Conservation (phyloP, 768 basidiomycete genomes). For the Leccinum incarnatum region DNA sequence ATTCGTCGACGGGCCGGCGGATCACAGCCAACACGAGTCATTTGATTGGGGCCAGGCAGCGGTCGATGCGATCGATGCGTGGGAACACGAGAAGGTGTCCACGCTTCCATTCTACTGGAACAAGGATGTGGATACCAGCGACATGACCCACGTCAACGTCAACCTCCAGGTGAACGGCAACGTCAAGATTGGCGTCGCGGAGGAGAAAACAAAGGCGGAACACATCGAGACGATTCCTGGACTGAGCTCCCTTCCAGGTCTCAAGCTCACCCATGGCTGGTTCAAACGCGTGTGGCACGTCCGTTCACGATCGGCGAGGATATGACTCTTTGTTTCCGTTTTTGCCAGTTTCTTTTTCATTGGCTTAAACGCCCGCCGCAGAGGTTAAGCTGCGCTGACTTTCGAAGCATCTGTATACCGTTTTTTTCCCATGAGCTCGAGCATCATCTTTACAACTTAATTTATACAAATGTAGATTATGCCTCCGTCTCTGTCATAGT, state of each 20-base stretch:
- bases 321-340: conserved; percentile 10
- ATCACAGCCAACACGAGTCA: conserved; percentile 46
- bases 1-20: conserved; percentile 73
- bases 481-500: not conserved
- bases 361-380: not conserved
- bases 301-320: conserved; percentile 22
- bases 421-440: not conserved
- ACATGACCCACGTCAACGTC: conserved; percentile 21
- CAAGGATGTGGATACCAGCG: conserved; percentile 35
- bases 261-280: conserved; percentile 29
- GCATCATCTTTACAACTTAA: conserved; percentile 1
- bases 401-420: not conserved
- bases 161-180: not conserved
- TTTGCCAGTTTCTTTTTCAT: not conserved
- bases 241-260: conserved; percentile 18
- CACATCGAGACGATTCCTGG: conserved; percentile 23
- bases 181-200: not conserved
- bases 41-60: conserved; percentile 82
- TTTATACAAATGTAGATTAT: conserved; percentile 5
- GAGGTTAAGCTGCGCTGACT: conserved; percentile 12
- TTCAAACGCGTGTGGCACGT: conserved; percentile 36
- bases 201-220: conserved; percentile 15
- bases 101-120: conserved; percentile 50
- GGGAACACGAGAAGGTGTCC: conserved; percentile 41
- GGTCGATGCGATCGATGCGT: conserved; percentile 58